Conservation (phyloP, 192 early-diverging fungal genomes). For the Nowakowskiella sp. region DNA sequence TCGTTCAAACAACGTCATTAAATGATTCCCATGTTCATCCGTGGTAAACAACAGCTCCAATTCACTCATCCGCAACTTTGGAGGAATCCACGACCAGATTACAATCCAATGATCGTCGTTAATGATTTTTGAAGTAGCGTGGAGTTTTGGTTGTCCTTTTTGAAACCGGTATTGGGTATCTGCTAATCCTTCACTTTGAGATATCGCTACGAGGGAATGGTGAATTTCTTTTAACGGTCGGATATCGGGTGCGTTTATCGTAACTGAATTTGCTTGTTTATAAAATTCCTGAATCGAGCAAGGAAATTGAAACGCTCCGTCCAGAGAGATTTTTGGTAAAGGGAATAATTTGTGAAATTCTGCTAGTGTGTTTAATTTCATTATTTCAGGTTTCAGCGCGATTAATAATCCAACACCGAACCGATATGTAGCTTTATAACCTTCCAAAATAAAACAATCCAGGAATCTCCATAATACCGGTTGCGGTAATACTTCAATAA, state of each 20-base stretch:
- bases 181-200: slow-evolving; percentile 23
- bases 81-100: slow-evolving; percentile 41
- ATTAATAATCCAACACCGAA: slow-evolving; percentile 23
- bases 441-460: slow-evolving; percentile 35
- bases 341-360: slow-evolving; percentile 5
- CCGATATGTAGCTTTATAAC: slow-evolving; percentile 33
- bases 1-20: slow-evolving; percentile 22
- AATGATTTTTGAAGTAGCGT: slow-evolving; percentile 13
- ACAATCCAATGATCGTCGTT: slow-evolving; percentile 35
- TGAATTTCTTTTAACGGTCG: slow-evolving; percentile 21
- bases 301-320: not conserved
- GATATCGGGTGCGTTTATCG: slow-evolving; percentile 13
- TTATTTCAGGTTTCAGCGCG: slow-evolving; percentile 5
- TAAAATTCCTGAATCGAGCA: slow-evolving; percentile 9
- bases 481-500: slow-evolving; percentile 28
- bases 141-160: slow-evolving; percentile 30
- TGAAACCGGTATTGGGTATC: slow-evolving; percentile 28
- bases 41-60: slow-evolving; percentile 40
- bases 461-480: slow-evolving; percentile 30
- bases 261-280: slow-evolving; percentile 17
- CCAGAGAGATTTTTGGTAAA: slow-evolving; percentile 4
- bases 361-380: slow-evolving; percentile 11
- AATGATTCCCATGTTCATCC: slow-evolving; percentile 28
- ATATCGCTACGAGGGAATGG: slow-evolving; percentile 14
- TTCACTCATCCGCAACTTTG: slow-evolving; percentile 18